Base-by-base conservation (phyloP, 441 rosid genomes). In the Arabidopsis hybrid region DNA sequence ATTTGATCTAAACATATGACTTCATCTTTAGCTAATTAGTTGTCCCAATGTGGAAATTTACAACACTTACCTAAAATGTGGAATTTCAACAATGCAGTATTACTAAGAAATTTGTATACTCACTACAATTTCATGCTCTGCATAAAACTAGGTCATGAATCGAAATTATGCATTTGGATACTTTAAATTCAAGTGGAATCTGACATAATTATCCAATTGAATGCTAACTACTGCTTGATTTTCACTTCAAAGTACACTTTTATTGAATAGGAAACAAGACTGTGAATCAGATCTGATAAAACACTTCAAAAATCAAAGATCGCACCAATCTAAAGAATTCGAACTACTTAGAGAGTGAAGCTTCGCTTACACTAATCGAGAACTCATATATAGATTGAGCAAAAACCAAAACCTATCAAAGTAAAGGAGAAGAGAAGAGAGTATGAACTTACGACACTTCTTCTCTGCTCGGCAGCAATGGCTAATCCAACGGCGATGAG, bases 391-490 rank as follows among this genome's bases (percentile, higher is more conserved):
- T 34, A 46, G 59, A 67, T 5, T 45, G 40, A 69, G 50, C 38
- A 34, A 59, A 59, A 63, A 67, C 69, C 57, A 71, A 58, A 65
- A 17, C 29, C 29, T 56, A 10, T 42, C 16, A 5, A 69, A n/a
- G 5, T 16, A 12, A 70, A 36, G 18, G 45, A 58, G 72, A 10
- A 12, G 16, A n/a, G n/a, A n/a, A n/a, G n/a, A n/a, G 14, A 52
- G 34, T 26, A 62, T 12, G 49, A 29, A 50, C 91, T 85, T 50
- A 87, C 91, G 47, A 85, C 83, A 81, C 86, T 87, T 77, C 89
- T 81, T 59, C 91, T 81, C 69, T 83, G 91, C 80, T 87, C 91
- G 50, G 89, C 89, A 16, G 88, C 91, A 50, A 85, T 75, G 67
- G 89, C 89, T 60, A 87, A 74, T 18, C 82, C 84, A 51, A 87